phyloP scores from a whole-genome alignment of 306 rosid genomes.

The Mimosa bimucronata region DNA sequence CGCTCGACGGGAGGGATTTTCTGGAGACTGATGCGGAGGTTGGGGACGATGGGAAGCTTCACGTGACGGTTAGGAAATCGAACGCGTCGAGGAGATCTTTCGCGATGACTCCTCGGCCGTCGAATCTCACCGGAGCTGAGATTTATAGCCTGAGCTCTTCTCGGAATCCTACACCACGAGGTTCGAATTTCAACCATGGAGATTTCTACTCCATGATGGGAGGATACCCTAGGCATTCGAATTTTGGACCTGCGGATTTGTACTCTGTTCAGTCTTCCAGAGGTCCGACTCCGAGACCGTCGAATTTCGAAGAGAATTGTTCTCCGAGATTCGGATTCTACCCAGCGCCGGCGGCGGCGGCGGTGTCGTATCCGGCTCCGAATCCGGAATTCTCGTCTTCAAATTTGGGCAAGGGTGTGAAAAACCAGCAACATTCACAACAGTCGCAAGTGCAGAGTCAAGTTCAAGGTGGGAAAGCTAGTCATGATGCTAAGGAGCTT shows the following conservation, averaged over 20 bases:
- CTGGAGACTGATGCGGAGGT: conserved; percentile 93
- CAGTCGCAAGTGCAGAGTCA: conserved; percentile 29
- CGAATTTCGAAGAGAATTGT: conserved; percentile 81
- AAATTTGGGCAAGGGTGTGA: conserved; percentile 46
- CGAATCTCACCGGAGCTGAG: conserved; percentile 96
- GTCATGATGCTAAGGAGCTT: conserved; percentile 84
- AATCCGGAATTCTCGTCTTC: conserved; percentile 85
- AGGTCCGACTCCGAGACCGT: conserved; percentile 86
- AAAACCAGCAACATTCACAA: too few species aligned
- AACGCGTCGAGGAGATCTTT: conserved; percentile 80
- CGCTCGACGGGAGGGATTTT: conserved; percentile 87
- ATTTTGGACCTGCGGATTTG: conserved; percentile 71
- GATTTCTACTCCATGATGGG: conserved; percentile 98
- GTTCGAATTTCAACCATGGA: conserved; percentile 82
- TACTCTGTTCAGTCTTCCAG: conserved; percentile 87
- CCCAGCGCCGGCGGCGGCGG: conserved; percentile 53
- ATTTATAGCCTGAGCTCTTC: conserved; percentile 93
- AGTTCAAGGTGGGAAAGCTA: conserved; percentile 39
- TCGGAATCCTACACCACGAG: conserved; percentile 87
- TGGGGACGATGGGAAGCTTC: conserved; percentile 91
- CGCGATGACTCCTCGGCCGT: conserved; percentile 86
- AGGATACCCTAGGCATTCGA: conserved; percentile 73
- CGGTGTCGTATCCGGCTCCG: conserved; percentile 65
- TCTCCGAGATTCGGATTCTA: conserved; percentile 74
- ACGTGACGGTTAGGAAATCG: conserved; percentile 85